A percentile compares a stretch with the other conserved stretches of the same genome.
Conservation (phyloP, 2,329 filamentous ascomycete species). For the Simplicillium sp. region DNA sequence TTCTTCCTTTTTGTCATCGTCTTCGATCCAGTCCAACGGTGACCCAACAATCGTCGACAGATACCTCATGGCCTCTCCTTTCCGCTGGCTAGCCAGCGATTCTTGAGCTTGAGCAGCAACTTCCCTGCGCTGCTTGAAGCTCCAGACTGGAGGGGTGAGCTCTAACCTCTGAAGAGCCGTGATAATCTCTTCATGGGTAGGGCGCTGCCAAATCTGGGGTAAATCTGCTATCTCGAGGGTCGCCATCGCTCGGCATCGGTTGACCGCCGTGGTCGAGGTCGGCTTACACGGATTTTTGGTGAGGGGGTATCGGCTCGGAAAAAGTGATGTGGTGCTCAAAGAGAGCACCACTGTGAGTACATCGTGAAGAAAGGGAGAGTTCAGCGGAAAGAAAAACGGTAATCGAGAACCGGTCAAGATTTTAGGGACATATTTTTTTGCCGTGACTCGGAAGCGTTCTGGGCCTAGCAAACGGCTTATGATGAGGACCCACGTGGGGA, state of each 20-base stretch:
- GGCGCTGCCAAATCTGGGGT: slow-evolving; percentile 74
- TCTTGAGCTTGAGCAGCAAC: slow-evolving; percentile 28
- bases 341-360: too few species aligned
- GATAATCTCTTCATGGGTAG: slow-evolving; percentile 54
- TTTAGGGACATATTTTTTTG: too few species aligned
- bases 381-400: too few species aligned
- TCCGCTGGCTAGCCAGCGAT: slow-evolving; percentile 28
- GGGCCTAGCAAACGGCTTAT: too few species aligned
- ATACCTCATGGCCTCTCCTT: slow-evolving; percentile 51
- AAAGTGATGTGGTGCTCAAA: too few species aligned
- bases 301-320: too few species aligned
- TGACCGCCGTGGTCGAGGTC: not conserved
- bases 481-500: slow-evolving; percentile 1
- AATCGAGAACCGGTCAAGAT: too few species aligned
- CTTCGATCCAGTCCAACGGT: slow-evolving; percentile 56
- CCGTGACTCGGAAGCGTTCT: too few species aligned
- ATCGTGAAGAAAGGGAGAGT: too few species aligned
- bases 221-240: slow-evolving; percentile 45
- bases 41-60: slow-evolving; percentile 61
- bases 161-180: slow-evolving; percentile 57
- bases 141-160: slow-evolving; percentile 61
- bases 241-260: slow-evolving; percentile 11
- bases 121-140: slow-evolving; percentile 31
- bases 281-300: too few species aligned
- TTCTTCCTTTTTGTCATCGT: slow-evolving; percentile 55